Evolutionary conservation across 768 basidiomycete species (phyloP), one percentile per base, ranked within the genome.

Genomic region (Leccinum obscurum): DNA sequence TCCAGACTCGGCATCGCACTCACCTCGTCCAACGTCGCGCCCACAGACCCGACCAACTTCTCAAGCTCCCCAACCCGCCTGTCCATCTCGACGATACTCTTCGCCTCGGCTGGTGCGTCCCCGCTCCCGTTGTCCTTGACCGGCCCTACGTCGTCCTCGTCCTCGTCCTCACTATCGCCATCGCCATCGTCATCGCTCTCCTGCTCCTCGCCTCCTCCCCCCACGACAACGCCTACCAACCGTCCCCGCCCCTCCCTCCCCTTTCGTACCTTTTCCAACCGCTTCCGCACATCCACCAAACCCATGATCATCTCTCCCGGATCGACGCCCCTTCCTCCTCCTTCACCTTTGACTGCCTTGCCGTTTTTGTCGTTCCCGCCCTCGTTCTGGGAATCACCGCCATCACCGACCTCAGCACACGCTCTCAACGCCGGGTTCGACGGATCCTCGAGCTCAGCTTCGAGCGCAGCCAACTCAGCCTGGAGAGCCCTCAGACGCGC

Each of bases 1-100:
- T 5, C 24, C 39, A 4, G 6, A 14, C 5, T 6, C 24, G 46
- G 13, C 17, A 26, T 26, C 5, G 26, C 26, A 26, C 28, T 57
- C 71, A 93, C 95, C 79, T 96, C 93, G 71, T 97, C 93, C 11
- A 95, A 69, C 8, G 86, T 80, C 13, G 88, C 81, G 57, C 81
- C 88, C n/a, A 87, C 86, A 6, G 93, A 89, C 2, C 96, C 96
- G 32, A 99, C 79, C 11, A 91, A 64, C 59, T 83, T 85, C 71
- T 98, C 96, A 15, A 99, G 78, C 62, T 89, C 85, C 7, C 90
- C 89, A 2, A 99, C 81, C 37, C 96, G 85, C 65, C 81, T 81
- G 74, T 98, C 96, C 69, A 98, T 81, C 58, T 92, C 88, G 3
- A 86, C 83, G 20, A 93, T 71, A 15, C 72, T 81, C 55, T 80